Percentiles rank a stretch among this genome's conserved stretches.
phyloP scores from a whole-genome alignment of 176 grass and related monocot genomes.

The Rhynchospora pubera region DNA sequence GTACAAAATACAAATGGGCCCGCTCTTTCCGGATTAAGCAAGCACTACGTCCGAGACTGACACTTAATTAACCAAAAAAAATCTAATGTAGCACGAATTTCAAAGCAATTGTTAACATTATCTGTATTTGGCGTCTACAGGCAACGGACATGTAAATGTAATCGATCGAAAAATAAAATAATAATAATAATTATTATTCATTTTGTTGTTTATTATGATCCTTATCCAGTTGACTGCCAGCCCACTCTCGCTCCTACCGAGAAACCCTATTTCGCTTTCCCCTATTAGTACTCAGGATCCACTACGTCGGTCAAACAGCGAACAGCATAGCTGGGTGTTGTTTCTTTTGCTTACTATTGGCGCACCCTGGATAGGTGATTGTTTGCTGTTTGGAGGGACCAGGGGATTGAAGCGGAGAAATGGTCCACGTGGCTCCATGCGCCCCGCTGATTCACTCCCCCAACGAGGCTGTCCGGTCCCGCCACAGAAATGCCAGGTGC shows the following conservation, averaged over 20 bases:
- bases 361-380: background rate
- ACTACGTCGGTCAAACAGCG: background rate
- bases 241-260: constrained; percentile 16
- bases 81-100: background rate
- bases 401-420: background rate
- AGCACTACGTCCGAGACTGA: background rate
- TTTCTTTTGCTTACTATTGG: background rate
- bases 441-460: background rate
- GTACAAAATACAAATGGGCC: background rate
- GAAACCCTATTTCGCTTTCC: background rate
- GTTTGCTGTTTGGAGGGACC: background rate
- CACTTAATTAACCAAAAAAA: background rate
- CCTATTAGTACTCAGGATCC: background rate
- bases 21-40: background rate
- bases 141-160: too few species aligned
- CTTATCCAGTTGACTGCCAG: constrained; percentile 34
- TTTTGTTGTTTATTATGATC: background rate
- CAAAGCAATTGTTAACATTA: background rate
- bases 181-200: too few species aligned
- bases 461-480: constrained; percentile 4
- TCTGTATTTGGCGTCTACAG: background rate
- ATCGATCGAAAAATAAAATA: too few species aligned
- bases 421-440: constrained; percentile 24
- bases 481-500: background rate
- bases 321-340: background rate